These are phyloP conservation scores for Diaporthe sp. DNA, from an alignment of 2,329 filamentous ascomycete species.

Conservation along the genomic window DNA sequence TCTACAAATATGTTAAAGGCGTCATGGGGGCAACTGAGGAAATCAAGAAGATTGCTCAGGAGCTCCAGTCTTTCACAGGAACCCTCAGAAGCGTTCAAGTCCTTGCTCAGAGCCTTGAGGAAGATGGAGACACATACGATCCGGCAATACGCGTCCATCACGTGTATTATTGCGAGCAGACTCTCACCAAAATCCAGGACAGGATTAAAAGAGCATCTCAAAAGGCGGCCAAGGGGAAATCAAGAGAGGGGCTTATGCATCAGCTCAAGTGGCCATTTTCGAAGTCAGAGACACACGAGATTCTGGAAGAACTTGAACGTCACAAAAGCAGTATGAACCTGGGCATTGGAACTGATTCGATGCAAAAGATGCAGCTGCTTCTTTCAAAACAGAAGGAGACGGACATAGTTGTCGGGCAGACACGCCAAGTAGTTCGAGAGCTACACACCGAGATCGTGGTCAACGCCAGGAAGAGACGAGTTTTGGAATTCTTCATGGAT, in stretches of 20 bases:
- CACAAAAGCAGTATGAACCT: constrained; percentile 40
- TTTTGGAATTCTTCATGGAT: neutral
- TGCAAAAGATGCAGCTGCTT: neutral
- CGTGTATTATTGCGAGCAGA: neutral
- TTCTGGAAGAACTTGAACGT: constrained; percentile 44
- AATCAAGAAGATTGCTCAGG: neutral
- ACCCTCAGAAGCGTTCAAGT: neutral
- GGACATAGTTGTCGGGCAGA: neutral
- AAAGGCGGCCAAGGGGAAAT: constrained; percentile 44
- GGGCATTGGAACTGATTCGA: neutral
- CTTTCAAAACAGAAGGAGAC: neutral
- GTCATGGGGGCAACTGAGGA: neutral
- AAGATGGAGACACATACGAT: constrained; percentile 4
- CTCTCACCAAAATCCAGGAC: neutral
- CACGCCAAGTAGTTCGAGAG: neutral
- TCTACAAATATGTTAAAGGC: neutral
- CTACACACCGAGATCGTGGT: neutral
- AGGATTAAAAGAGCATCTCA: neutral
- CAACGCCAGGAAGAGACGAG: neutral
- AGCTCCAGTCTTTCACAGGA: neutral
- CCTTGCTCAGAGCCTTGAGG: neutral
- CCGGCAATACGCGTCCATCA: neutral
- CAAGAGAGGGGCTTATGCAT: constrained; percentile 42
- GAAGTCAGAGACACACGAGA: constrained; percentile 41
- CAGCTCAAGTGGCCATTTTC: constrained; percentile 47